Evolutionary conservation across 2,329 filamentous ascomycete genomes (phyloP).

Genomic region (Fusarium mundagurra): DNA sequence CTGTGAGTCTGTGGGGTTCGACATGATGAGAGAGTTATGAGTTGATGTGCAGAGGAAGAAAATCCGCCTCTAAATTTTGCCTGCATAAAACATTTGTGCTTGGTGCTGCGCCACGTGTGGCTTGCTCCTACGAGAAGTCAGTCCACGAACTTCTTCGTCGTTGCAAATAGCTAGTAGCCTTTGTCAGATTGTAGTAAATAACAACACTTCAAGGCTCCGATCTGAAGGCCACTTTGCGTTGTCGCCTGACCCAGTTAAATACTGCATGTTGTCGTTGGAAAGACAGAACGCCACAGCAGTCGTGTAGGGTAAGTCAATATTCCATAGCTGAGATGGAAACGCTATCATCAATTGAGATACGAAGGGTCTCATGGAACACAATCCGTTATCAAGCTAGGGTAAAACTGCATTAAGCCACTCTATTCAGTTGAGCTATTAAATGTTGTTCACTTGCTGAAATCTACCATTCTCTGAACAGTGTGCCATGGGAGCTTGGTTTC

Average conservation of each 20-base stretch:
- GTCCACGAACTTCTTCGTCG: too few relatives aligned
- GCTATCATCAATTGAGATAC: rapidly evolving
- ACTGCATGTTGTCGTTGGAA: background rate
- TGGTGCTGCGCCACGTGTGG: background rate
- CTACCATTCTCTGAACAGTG: too few relatives aligned
- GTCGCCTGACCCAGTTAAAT: rapidly evolving
- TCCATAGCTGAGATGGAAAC: rapidly evolving
- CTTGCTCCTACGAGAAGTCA: rapidly evolving
- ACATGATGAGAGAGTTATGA: background rate
- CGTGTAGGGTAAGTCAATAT: background rate
- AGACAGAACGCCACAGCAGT: background rate
- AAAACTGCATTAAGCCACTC: rapidly evolving
- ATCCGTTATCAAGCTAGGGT: rapidly evolving
- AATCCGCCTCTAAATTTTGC: background rate
- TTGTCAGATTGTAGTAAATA: too few relatives aligned
- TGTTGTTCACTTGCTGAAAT: rapidly evolving
- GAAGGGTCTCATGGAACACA: rapidly evolving
- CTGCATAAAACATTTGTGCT: background rate
- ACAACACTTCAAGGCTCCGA: too few relatives aligned
- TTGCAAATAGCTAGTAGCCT: rapidly evolving
- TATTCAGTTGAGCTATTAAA: background rate
- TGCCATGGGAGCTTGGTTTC: too few relatives aligned
- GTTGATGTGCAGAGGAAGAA: background rate
- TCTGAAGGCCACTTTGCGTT: rapidly evolving
- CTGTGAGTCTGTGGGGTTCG: background rate